Percentiles rank a stretch among this genome's conserved stretches.
These are phyloP conservation scores for Pythium oligandrum DNA, from an alignment of 352 stramenopile species.

Conservation along the genomic window DNA sequence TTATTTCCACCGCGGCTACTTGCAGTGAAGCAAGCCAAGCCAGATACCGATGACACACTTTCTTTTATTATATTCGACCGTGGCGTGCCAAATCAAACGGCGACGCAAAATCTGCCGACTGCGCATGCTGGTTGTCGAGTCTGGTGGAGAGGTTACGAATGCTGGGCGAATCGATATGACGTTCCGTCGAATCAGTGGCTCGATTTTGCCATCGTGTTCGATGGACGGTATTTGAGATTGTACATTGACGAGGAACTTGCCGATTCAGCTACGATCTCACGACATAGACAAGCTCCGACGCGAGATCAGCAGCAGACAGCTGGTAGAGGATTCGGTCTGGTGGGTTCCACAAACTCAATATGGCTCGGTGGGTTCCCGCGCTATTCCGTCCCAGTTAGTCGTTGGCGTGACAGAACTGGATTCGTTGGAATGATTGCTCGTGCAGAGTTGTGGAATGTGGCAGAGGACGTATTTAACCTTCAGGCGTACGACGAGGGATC, in stretches of 20 bases:
- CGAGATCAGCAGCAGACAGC: too few species aligned
- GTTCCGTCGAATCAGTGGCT: constrained; percentile 54
- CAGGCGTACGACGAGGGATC: constrained; percentile 3
- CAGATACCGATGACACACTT: constrained; percentile 6
- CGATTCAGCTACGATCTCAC: constrained; percentile 25
- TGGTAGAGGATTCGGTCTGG: too few species aligned
- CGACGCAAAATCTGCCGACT: not conserved
- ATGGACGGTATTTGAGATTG: constrained; percentile 39
- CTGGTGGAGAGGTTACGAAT: constrained; percentile 36
- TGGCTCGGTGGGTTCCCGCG: constrained; percentile 50
- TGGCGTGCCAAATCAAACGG: constrained; percentile 10
- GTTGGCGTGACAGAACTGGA: constrained; percentile 43
- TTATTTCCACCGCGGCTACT: not conserved
- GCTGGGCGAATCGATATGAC: constrained; percentile 42
- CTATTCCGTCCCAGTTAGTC: constrained; percentile 36
- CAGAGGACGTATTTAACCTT: constrained; percentile 3
- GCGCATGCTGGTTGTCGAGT: constrained; percentile 36
- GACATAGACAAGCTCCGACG: not conserved
- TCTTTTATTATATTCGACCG: constrained; percentile 54
- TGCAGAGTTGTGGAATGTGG: constrained; percentile 15
- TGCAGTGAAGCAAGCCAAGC: not conserved
- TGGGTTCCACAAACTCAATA: constrained; percentile 23
- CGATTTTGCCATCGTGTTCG: constrained; percentile 37
- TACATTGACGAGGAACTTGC: constrained; percentile 39
- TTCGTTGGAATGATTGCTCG: constrained; percentile 48